These are phyloP conservation scores for Prillingera fragicola DNA, from an alignment of 1,284 basidiomycete genomes.

Conservation along the genomic window DNA sequence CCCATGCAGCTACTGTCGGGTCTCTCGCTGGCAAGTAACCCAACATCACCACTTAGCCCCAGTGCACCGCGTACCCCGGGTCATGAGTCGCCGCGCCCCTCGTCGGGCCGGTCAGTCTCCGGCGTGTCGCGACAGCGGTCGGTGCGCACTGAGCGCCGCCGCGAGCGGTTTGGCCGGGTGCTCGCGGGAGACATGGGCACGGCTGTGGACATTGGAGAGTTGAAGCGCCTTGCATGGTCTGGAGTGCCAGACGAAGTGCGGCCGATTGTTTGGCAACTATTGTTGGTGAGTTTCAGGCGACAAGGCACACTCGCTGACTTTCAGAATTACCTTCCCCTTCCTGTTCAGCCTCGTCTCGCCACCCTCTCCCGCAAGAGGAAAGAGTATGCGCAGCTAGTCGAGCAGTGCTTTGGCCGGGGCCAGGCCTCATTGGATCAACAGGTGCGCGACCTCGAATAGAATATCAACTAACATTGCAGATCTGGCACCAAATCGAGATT, in stretches of 20 bases:
- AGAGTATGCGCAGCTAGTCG: slow-evolving; percentile 84
- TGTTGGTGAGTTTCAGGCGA: slow-evolving; percentile 61
- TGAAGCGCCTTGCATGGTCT: slow-evolving; percentile 90
- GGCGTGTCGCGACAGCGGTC: slow-evolving; percentile 59
- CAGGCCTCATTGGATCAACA: slow-evolving; percentile 75
- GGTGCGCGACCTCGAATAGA: slow-evolving; percentile 16
- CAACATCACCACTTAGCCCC: slow-evolving; percentile 25
- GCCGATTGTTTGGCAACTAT: slow-evolving; percentile 88
- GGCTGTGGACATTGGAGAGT: slow-evolving; percentile 50
- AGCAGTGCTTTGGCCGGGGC: slow-evolving; percentile 83
- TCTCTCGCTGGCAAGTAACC: slow-evolving; percentile 28
- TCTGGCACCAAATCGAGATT: slow-evolving; percentile 98
- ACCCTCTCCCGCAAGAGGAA: slow-evolving; percentile 82
- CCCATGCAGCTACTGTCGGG: slow-evolving; percentile 51
- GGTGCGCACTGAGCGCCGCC: slow-evolving; percentile 48
- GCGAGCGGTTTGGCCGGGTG: slow-evolving; percentile 43
- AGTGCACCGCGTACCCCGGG: background rate
- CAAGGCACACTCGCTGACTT: slow-evolving; percentile 2
- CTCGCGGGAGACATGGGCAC: slow-evolving; percentile 32
- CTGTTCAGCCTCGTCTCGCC: slow-evolving; percentile 66
- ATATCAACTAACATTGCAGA: slow-evolving; percentile 47
- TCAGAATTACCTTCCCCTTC: slow-evolving; percentile 87
- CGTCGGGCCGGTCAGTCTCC: background rate
- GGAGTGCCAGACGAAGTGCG: slow-evolving; percentile 84
- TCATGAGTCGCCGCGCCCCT: no score